Evolutionary conservation across 2,329 filamentous ascomycete species (phyloP), one percentile per base, ranked within the genome.

Genomic region (Dothidotthia symphoricarpi): DNA sequence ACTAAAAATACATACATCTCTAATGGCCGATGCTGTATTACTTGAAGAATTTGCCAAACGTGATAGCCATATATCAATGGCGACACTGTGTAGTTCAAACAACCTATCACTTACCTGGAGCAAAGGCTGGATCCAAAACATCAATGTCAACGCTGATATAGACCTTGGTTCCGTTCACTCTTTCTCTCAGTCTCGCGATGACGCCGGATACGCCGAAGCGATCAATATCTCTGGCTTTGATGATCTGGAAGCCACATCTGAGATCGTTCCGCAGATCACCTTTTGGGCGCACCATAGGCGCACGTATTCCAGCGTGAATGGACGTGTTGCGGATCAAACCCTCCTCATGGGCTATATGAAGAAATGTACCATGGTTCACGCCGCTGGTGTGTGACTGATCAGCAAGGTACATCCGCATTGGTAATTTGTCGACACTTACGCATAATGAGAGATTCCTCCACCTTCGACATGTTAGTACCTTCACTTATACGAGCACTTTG

Each of bases 331-430:
- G 66, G 40, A 82, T 75, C 29, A 82, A 63, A 0, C 77, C 75
- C 59, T 82, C 79, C 58, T 82, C 78, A 48, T 81, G 76, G 0
- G 79, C 78, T 25, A 81, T 77, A 47, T 82, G 77, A 11, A 82
- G 62, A 53, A 81, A 82, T 0, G 79, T 82, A 25, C 79, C 79
- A 51, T 82, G 78, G 40, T 81, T 82, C 3, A 80, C 63, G 3
- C 73, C 75, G 27, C 59, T 63, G 26, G n/a, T 5, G 7, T 30
- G 15, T 24, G n/a, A 17, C 16, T 9, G 1, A 8, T 56, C 17
- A 56, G 46, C 27, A 30, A 24, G 7, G 1, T 10, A 14, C 11
- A 31, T 8, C 0, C 4, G 14, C 16, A 3, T 10, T 2, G n/a
- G 16, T 15, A 5, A 13, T n/a, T 10, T 12, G 7, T 10, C n/a